Evolutionary conservation across 352 stramenopile species (phyloP), one percentile per base, ranked within the genome.

Genomic region (Phytophthora foliorum): DNA sequence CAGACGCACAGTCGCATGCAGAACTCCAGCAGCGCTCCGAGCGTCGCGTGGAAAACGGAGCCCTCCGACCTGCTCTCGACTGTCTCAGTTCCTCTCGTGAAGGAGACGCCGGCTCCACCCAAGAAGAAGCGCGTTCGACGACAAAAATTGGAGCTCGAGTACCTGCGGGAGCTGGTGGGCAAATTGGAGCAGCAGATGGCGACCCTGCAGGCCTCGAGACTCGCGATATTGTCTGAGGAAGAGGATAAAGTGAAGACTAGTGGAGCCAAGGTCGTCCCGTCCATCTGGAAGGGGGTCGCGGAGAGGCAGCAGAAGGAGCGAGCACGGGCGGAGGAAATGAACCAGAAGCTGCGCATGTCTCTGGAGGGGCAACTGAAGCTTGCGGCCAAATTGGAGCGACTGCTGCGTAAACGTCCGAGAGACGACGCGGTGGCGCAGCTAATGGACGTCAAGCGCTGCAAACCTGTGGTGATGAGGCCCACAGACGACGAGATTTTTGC

Each of bases 101-200:
- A 57, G 51, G n/a, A 57, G 24, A 14, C 32, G 6, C 24, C 52
- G 7, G 38, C n/a, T 4, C 56, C 60, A 31, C 62, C 55, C 41
- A 79, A 79, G 71, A 80, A 80, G 63, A 80, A 80, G 56, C 72
- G 72, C 11, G 32, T 75, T 1, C 63, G 72, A n/a, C 63, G 75
- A 6, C 68, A 82, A 58, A 77, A 76, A 36, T 24, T 77, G 53
- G 75, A 83, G 52, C 66, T 83, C 6, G 57, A 72, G 14, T 81
- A 81, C 25, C 69, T 83, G 31, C 64, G 75, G 16, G 46, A 66
- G 22, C 48, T 74, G 7, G 70, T 81, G 31, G 64, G 51, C 22
- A 78, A 80, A 24, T 44, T 80, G 24, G 63, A 80, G 48, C 25
- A 56, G 38, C 45, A 70, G 51, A 65, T 75, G 55, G 25, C 38